Evolutionary conservation across 305 asterid genomes (phyloP).

Genomic region (Fraxinus albicans): DNA sequence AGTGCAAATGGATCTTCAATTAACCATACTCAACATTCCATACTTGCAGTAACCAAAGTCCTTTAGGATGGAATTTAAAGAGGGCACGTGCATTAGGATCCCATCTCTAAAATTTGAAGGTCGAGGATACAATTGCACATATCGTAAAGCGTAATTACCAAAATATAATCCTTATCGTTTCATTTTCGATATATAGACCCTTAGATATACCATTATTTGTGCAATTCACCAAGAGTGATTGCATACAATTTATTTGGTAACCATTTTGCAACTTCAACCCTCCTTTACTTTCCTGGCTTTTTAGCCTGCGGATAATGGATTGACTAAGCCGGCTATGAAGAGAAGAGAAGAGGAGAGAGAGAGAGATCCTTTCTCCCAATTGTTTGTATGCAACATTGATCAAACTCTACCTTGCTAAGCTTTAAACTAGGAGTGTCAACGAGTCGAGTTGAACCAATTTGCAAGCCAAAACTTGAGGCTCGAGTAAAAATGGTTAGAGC

Average conservation of each 20-base stretch:
- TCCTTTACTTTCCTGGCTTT: conserved; percentile 44
- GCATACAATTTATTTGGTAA: conserved; percentile 47
- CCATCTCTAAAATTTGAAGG: background rate
- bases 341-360: too few relatives aligned
- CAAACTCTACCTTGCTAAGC: conserved; percentile 61
- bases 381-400: conserved; percentile 47
- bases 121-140: background rate
- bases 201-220: background rate
- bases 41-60: background rate
- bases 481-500: too few relatives aligned
- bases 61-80: background rate
- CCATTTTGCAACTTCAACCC: conserved; percentile 45
- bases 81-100: background rate
- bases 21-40: background rate
- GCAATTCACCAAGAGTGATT: conserved; percentile 33
- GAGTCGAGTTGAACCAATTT: too few relatives aligned
- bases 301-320: conserved; percentile 50
- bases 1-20: background rate
- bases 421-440: conserved; percentile 17
- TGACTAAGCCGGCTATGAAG: conserved; percentile 11
- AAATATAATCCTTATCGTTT: background rate
- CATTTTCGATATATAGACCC: background rate
- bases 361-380: conserved; percentile 62
- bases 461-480: too few relatives aligned
- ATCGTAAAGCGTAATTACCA: background rate